Evolutionary conservation across 2,329 filamentous ascomycete genomes (phyloP), one percentile per base, ranked within the genome.

Genomic region (Colletotrichum australisinense): DNA sequence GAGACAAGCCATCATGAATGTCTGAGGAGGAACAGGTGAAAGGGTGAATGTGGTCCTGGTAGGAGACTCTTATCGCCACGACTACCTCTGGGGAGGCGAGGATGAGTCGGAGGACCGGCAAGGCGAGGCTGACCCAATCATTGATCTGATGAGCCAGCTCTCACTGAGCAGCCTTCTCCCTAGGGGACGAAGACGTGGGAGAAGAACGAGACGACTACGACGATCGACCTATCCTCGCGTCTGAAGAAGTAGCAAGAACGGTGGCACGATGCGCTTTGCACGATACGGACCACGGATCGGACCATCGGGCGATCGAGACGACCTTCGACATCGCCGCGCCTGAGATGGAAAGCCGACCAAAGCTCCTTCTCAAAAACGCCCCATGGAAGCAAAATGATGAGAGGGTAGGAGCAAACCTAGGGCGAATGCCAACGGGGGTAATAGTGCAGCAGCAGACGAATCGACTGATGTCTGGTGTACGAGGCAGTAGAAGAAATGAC

Each of bases 261-360:
- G 65, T 76, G 24, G 59, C 75, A 22, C 72, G 68, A 56, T 79
- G 72, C 62, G 46, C 28, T 6, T 69, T 76, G 49, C 53, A 75
- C 62, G 16, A 57, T 14, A 77, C 73, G 4, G 77, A 79, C 32
- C 69, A 80, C 72, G 62, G 78, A 32, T 83, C 78, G 4, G 80
- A 84, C 49, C 76, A 84, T 65, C 38, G 75, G 2, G 64, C 77
- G 0, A 82, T 83, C 74, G 60, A 80, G 67, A 80, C 77, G 1
- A 65, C 77, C 2, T 82, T 83, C 60, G 75, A 82, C 19, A 66
- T 30, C 49, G 57, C 49, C 35, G 60, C 73, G 9, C 69, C 52
- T 32, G 46, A 14, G 64, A 58, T 58, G 62, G 63, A 60, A 74
- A 66, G 57, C 35, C 35, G 38, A 12, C 8, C 57, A 4, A 67